Base-by-base conservation (phyloP, 768 basidiomycete genomes). In the Dentipellis fragilis region DNA sequence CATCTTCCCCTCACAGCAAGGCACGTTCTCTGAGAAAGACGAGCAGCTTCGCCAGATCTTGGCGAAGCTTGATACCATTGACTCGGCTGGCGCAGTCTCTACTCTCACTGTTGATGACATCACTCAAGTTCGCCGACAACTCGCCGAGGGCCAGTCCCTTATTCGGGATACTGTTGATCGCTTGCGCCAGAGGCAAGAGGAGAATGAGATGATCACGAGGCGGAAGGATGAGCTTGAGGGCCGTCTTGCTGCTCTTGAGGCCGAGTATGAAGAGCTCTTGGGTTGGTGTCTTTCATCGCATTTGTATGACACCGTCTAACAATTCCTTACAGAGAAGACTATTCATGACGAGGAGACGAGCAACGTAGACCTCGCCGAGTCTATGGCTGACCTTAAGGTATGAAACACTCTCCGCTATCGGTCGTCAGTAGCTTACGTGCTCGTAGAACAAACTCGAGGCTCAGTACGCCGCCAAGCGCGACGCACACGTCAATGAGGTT, bases 221-320 rank as follows among this genome's bases (percentile, higher is more conserved):
- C 75, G 94, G 58, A 79, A 85, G 59, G 90, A 92, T 59, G 96
- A 99, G 66, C 71, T 98, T 42, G 94, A 99, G 71, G 73, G 78
- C 40, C 80, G 94, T 57, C 76, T 96, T 49, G 70, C 81, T 38
- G 79, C 84, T 47, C 73, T 98, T 29, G 94, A 98, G 71, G 76
- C 87, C 3, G 96, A 98, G 65, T 98, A 97, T 63, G 96, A 99
- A 70, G 96, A 98, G 70, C 78, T 98, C 22, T 79, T 99, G 35
- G 94, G 93, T 93, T 59, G 8, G 52, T 42, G 40, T 37, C 60
- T 73, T 38, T 40, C 54, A 23, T 51, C 37, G 37, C 51, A 16
- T 36, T 49, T 38, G 50, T 61, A 45, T 54, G 16, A 37, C 57
- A 55, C 57, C 63, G 55, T 49, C 17, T 36, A 36, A 48, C 54